Evolutionary conservation across 192 early-diverging fungal genomes (phyloP), one percentile per base, ranked within the genome.

Genomic region (Kappamyces sp.): DNA sequence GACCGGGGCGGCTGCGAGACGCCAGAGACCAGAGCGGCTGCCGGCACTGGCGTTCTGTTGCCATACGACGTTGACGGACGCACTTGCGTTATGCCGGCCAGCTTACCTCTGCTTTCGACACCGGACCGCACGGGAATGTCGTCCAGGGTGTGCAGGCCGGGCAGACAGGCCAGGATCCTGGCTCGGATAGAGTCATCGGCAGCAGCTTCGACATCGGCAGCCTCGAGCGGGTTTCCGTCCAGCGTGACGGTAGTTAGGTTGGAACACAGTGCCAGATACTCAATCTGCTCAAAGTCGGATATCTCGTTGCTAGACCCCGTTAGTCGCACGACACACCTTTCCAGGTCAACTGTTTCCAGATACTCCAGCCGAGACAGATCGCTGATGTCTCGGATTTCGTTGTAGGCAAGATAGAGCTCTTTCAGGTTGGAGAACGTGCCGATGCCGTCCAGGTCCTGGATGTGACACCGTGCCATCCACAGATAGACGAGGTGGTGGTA

Each of bases 401-500:
- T 78, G 60, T 78, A 64, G 5, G 76, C 65, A 10, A 78, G 64
- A 47, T 74, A 74, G 1, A 74, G 43, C 40, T 78, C 76, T 31
- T 52, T 10, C 39, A 63, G 36, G 10, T 47, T 23, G 0, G 23
- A 43, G 31, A 73, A 48, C 7, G 66, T 69, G 5, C 52, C 61
- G 32, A 77, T 74, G 4, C 76, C 72, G 41, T 72, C 69, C 10
- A 71, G 35, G 33, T 78, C 76, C 23, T 35, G 15, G 37, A 78
- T 43, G n/a, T 47, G 37, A 47, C 72, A 74, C 3, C 70, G 69
- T 12, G 72, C 62, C 65, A 78, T 70, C 70, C 72, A 74, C 5
- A 78, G 68, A 5, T 70, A 40, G 12, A 58, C 68, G 3, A 78
- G 66, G 47, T 66, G 62, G 12, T 41, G 33, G 59, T 65, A 78